Conservation (phyloP, 345 rosid species). For the Lepidium sativum region DNA sequence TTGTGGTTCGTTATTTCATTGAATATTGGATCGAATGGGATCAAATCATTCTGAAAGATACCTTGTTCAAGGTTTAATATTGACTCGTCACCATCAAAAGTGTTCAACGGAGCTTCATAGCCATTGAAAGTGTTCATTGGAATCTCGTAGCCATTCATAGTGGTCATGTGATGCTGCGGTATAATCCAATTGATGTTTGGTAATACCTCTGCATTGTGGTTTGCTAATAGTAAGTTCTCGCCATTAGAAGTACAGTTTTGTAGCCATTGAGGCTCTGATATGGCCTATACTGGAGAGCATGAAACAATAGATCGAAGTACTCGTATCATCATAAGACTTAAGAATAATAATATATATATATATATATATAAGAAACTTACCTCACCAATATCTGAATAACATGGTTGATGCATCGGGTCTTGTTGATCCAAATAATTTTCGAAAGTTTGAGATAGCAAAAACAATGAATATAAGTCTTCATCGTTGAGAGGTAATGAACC, state of each 20-base stretch:
- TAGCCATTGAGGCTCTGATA: too few relatives aligned
- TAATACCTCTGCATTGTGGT: too few relatives aligned
- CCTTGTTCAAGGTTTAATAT: background rate
- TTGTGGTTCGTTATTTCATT: background rate
- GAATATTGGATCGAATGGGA: background rate
- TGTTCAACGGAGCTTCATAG: background rate
- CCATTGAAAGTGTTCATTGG: too few relatives aligned
- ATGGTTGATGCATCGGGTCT: background rate
- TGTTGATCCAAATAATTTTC: conserved; percentile 4
- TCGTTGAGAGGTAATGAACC: background rate
- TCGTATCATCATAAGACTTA: background rate
- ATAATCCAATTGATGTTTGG: too few relatives aligned
- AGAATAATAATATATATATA: too few relatives aligned
- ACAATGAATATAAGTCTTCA: background rate
- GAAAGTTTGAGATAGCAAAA: background rate
- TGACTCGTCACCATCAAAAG: background rate
- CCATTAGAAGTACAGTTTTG: too few relatives aligned
- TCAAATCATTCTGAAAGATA: background rate
- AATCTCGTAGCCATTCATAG: too few relatives aligned
- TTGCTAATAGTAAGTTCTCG: too few relatives aligned
- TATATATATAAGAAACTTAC: background rate
- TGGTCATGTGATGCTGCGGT: too few relatives aligned
- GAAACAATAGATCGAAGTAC: too few relatives aligned
- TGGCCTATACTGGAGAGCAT: too few relatives aligned
- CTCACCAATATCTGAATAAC: background rate